Base-by-base conservation (phyloP, 352 stramenopile genomes). In the Phytophthora multivora region DNA sequence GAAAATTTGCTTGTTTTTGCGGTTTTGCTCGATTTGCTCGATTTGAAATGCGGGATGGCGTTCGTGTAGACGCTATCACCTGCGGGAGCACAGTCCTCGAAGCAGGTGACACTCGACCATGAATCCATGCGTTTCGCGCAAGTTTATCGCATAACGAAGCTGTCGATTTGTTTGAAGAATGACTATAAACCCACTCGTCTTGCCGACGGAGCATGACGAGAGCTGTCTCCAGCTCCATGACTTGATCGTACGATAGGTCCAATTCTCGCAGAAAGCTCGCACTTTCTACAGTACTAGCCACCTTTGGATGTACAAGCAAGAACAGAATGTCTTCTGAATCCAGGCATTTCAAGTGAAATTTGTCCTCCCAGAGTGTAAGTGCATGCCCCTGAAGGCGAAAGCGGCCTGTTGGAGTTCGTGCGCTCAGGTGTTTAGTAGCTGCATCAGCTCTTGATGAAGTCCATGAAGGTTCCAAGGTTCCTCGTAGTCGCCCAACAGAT, bases 361-460 rank as follows among this genome's bases (percentile, higher is more conserved):
- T 91, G 50, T 83, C 67, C 23, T 89, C 75, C 82, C 82, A 91
- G 1, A 91, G 18, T n/a, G 53, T 58, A 26, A 77, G 51, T 13
- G 51, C 23, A 23, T 71, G 59, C 9, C 54, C 46, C 25, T 42
- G 43, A 54, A 64, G 51, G 13, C 30, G 51, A 10, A 4, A 12
- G 8, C 28, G 9, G 26, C 8, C 51, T 25, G 25, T 23, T 40
- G 39, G 23, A 16, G 18, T 33, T 6, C 25, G 8, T 6, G 52
- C 25, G 13, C 28, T 26, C 28, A 18, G 25, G 25, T 13, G 11
- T 41, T 59, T 42, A 12, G 13, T 35, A 5, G 35, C 9, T 38
- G 12, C 4, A 18, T 18, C 28, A 19, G 35, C 7, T 28, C 45
- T 39, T 50, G 40, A 31, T 8, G 35, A 46, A 49, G 50, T 57